Percentiles rank a stretch among this genome's conserved stretches.
phyloP scores from a whole-genome alignment of 352 stramenopile species.

The Globisporangium carolinianum region DNA sequence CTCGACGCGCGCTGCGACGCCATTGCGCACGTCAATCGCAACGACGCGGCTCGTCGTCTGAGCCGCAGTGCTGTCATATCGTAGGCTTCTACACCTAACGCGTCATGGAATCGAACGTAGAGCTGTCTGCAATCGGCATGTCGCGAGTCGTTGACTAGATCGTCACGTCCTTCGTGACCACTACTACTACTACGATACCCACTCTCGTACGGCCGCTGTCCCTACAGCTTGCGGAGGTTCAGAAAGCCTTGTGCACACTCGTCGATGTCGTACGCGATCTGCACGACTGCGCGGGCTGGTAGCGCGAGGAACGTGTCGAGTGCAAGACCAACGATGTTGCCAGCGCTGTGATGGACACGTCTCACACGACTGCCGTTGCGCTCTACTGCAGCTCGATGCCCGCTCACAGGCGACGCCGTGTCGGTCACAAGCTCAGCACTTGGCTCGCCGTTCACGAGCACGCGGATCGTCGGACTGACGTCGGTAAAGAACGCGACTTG shows the following conservation, averaged over 20 bases:
- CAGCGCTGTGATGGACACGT: constrained; percentile 50
- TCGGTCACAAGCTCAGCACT: constrained; percentile 14
- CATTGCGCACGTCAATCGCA: not conserved
- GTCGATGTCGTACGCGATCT: constrained; percentile 58
- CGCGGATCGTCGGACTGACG: constrained; percentile 38
- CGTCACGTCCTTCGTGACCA: too few species aligned
- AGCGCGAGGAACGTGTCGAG: constrained; percentile 54
- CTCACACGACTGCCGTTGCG: too few species aligned
- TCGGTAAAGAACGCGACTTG: constrained; percentile 67
- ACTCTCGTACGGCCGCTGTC: not conserved
- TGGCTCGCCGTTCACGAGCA: constrained; percentile 62
- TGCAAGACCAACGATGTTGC: constrained; percentile 44
- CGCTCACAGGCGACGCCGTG: not conserved
- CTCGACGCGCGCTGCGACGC: constrained; percentile 10
- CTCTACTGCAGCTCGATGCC: too few species aligned
- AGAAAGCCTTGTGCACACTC: constrained; percentile 66
- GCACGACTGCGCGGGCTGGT: constrained; percentile 33
- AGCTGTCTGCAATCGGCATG: not conserved
- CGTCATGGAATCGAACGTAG: not conserved
- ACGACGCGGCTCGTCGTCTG: constrained; percentile 1
- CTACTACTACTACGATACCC: too few species aligned
- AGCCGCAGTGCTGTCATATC: not conserved
- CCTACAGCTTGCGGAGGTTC: constrained; percentile 64
- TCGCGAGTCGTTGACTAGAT: too few species aligned
- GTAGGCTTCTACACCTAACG: not conserved